A percentile compares a stretch with the other conserved stretches of the same genome.
phyloP scores from a whole-genome alignment of 2,329 filamentous ascomycete genomes.

The Biscogniauxia sp. region DNA sequence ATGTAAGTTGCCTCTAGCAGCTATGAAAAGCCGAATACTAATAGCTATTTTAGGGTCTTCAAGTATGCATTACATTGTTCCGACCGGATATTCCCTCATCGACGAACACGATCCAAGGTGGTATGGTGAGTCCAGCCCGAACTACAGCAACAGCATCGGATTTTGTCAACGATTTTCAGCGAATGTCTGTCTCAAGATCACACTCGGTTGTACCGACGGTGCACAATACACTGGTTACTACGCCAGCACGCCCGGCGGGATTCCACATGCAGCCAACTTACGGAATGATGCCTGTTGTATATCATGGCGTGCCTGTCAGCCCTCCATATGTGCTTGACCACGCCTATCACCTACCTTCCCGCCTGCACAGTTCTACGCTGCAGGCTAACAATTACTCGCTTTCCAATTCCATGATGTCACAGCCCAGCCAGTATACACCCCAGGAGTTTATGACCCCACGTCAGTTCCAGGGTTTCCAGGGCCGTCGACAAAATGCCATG shows the following conservation, averaged over 20 bases:
- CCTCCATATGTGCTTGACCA: constrained; percentile 36
- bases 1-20: constrained; percentile 31
- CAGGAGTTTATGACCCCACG: constrained; percentile 42
- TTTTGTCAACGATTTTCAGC: constrained; percentile 25
- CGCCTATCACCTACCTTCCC: constrained; percentile 21
- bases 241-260: constrained; percentile 23
- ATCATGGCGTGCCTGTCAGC: constrained; percentile 33
- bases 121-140: constrained; percentile 21
- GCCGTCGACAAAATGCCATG: constrained; percentile 49
- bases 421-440: constrained; percentile 21
- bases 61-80: constrained; percentile 29
- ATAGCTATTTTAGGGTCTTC: constrained; percentile 21
- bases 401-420: constrained; percentile 25
- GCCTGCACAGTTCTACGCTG: constrained; percentile 28
- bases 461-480: constrained; percentile 35
- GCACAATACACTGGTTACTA: constrained; percentile 22
- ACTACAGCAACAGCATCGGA: constrained; percentile 23
- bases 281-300: constrained; percentile 37
- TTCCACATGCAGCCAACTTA: constrained; percentile 33
- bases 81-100: constrained; percentile 29
- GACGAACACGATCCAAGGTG: constrained; percentile 14
- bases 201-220: constrained; percentile 21
- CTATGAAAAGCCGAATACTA: constrained; percentile 1
- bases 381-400: constrained; percentile 27
- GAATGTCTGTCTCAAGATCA: constrained; percentile 26